Evolutionary conservation across 352 stramenopile genomes (phyloP), one percentile per base, ranked within the genome.

Genomic region (Pythium chondricola): DNA sequence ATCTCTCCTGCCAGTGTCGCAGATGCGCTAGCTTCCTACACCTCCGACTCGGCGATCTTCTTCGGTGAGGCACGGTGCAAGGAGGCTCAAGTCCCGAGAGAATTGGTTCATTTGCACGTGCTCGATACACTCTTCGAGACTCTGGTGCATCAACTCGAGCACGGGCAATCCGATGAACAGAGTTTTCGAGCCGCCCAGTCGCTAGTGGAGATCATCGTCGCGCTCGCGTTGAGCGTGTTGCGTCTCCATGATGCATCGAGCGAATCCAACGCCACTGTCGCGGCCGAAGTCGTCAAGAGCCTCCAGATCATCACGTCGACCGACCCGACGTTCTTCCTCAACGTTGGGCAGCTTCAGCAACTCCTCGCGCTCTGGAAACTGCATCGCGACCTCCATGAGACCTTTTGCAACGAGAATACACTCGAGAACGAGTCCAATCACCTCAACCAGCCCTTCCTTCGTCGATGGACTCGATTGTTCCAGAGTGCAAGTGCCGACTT

Each of bases 271-370:
- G n/a, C n/a, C n/a, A n/a, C n/a, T n/a, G n/a, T n/a, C n/a, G 14
- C 53, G 1, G 22, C 52, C 7, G 67, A 78, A 24, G 48, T 86
- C 14, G 67, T 56, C 14, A 91, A 91, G 53, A 84, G 66, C 3
- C 52, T 91, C 2, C 74, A 91, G 48, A 91, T 91, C 44, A 85
- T 91, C 20, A 63, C 80, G 1, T 88, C 76, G 24, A 91, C 80
- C 6, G 75, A 91, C 27, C 49, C 86, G 6, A 54, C 57, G 3
- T 88, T 87, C 36, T 91, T 85, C 32, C 50, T 47, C 5, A 69
- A 87, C 4, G 33, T 67, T 6, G 48, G 58, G 17, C 72, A 91
- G 49, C 61, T 85, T 43, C 63, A 74, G 8, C 76, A 91, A 31
- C 63, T 91, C 7, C 57, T 68, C 14, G 65, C 66, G 16, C 57